These are phyloP conservation scores for Cytospora piceicola DNA, from an alignment of 2,329 filamentous ascomycete species.

Conservation along the genomic window DNA sequence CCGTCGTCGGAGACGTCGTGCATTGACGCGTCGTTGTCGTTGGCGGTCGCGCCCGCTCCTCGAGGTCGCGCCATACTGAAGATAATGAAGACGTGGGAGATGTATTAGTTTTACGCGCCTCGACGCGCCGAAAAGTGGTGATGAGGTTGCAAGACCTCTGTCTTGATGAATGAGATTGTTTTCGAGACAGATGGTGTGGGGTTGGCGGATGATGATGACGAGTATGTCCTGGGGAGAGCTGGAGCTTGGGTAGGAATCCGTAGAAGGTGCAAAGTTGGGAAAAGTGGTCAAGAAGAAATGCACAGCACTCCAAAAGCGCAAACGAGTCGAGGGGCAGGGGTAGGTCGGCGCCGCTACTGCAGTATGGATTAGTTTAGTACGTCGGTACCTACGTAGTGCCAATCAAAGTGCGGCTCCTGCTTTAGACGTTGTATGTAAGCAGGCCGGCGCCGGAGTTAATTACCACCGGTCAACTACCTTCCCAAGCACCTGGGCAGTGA, in stretches of 20 bases:
- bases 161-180: constrained; percentile 13
- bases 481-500: background rate
- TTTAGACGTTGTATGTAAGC: constrained; percentile 6
- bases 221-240: constrained; percentile 9
- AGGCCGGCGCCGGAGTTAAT: background rate
- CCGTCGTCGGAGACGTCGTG: constrained; percentile 58
- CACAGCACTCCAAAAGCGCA: constrained; percentile 22
- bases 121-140: constrained; percentile 48
- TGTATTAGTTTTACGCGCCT: constrained; percentile 26
- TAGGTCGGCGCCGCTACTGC: constrained; percentile 21
- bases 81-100: constrained; percentile 34
- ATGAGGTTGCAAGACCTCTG: constrained; percentile 3
- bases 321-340: constrained; percentile 25
- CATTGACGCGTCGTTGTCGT: constrained; percentile 66
- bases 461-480: constrained; percentile 1
- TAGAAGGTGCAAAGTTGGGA: constrained; percentile 25
- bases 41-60: constrained; percentile 55
- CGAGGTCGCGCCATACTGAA: constrained; percentile 58
- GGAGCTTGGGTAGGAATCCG: constrained; percentile 5
- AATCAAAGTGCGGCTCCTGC: constrained; percentile 24
- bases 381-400: constrained; percentile 16
- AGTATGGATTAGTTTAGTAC: background rate
- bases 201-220: constrained; percentile 16
- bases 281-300: constrained; percentile 25
- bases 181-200: background rate